Base-by-base conservation (phyloP, 2,329 filamentous ascomycete genomes). In the Arthrobotrys sphaeroides region DNA sequence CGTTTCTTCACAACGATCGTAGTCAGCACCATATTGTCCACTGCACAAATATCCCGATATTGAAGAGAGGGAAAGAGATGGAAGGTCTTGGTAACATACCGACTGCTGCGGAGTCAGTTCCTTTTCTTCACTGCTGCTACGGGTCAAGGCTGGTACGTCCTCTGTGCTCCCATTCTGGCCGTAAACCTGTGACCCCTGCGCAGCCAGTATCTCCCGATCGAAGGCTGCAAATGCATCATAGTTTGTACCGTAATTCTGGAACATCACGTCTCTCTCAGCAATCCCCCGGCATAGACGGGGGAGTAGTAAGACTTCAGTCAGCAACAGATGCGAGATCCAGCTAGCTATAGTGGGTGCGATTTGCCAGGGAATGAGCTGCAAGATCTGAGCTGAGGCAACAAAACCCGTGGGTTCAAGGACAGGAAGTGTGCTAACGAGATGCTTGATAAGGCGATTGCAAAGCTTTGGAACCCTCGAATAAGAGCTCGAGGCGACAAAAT, bases 21-120 rank as follows among this genome's bases (percentile, higher is more conserved):
- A 28, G 64, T 69, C 33, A 76, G 64, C 47, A 76, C 64, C 64
- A 76, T 55, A n/a, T 76, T 70, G 18, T 70, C 33, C n/a, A 7
- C 26, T n/a, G 28, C 20, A 22, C 6, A 22, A 45, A 26, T n/a
- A 16, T n/a, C 33, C 43, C 22, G 43, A 55, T 33, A 57, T 33
- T 16, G 20, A 85, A 79, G 43, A 61, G 73, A 51, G 36, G 64
- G 55, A 45, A 51, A 51, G 42, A 57, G 49, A 43, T 53, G 62
- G 57, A 24, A 24, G 12, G 20, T 16, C 38, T 55, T 60, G 24
- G 26, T 18, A 20, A 28, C 55, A 42, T 72, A 72, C 73, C 77
- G 64, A 84, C 80, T 88, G 86, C 61, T 86, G 85, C 0, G 86
- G 86, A n/a, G 84, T 85, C 80, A 84, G 81, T 42, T 87, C 85